Percentiles rank a stretch among this genome's conserved stretches.
phyloP scores from a whole-genome alignment of 1,139 yeast species.

The Arxiozyma slooffiae region DNA sequence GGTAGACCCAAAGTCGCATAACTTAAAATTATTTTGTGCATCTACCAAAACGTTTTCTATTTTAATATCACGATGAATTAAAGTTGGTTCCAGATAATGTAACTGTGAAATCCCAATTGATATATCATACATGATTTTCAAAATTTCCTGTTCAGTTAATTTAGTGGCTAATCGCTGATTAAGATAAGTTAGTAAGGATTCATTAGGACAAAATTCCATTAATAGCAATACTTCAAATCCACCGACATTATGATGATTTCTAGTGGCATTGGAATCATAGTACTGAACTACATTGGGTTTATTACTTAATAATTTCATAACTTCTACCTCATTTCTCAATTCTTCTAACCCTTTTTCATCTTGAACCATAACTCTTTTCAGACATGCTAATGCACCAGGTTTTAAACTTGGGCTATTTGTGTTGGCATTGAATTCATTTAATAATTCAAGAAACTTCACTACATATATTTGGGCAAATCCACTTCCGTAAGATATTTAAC shows the following conservation, averaged over 20 bases:
- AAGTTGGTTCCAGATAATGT: slow-evolving; percentile 72
- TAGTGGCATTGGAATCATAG: slow-evolving; percentile 90
- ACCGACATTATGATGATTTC: slow-evolving; percentile 33
- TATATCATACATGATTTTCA: slow-evolving; percentile 73
- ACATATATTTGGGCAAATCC: slow-evolving; percentile 76
- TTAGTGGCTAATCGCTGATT: slow-evolving; percentile 74
- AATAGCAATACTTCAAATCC: slow-evolving; percentile 76
- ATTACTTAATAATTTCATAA: slow-evolving; percentile 74
- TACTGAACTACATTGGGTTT: slow-evolving; percentile 75
- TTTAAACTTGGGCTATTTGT: slow-evolving; percentile 9
- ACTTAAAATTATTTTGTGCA: slow-evolving; percentile 58
- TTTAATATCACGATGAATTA: slow-evolving; percentile 87
- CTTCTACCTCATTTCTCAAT: slow-evolving; percentile 68
- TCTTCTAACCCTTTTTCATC: slow-evolving; percentile 58
- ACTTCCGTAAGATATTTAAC: slow-evolving; percentile 52
- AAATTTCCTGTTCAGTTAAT: slow-evolving; percentile 69
- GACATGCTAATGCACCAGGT: slow-evolving; percentile 45
- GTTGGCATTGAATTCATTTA: slow-evolving; percentile 18
- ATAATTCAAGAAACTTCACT: slow-evolving; percentile 33
- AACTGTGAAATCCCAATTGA: slow-evolving; percentile 78
- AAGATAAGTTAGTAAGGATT: slow-evolving; percentile 88
- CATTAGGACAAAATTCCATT: slow-evolving; percentile 84
- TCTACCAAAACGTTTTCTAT: slow-evolving; percentile 88
- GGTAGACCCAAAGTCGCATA: slow-evolving; percentile 92
- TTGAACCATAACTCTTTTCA: slow-evolving; percentile 67